Evolutionary conservation across 768 basidiomycete species (phyloP).

Genomic region (Calocera viscosa): DNA sequence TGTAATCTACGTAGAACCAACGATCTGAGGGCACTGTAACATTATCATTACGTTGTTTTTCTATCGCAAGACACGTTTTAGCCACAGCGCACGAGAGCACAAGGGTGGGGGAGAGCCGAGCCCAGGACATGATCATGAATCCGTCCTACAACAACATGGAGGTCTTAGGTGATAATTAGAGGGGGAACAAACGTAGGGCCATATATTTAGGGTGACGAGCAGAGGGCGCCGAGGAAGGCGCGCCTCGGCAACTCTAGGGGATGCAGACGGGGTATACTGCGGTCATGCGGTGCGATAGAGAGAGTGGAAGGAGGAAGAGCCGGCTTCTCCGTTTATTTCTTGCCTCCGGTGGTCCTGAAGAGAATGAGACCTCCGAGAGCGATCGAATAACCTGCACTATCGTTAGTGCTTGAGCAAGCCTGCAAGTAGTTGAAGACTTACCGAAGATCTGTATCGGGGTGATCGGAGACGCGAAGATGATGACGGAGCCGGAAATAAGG

Average conservation of each 20-base stretch:
- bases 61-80: neutral
- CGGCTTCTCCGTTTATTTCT: neutral
- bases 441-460: conserved; percentile 78
- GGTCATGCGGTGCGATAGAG: neutral
- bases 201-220: neutral
- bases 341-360: conserved; percentile 52
- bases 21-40: conserved; percentile 18
- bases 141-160: neutral
- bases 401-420: neutral
- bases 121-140: neutral
- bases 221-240: neutral
- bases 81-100: neutral
- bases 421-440: conserved; percentile 17
- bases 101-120: neutral
- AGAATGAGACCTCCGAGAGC: conserved; percentile 74
- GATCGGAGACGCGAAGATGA: conserved; percentile 69
- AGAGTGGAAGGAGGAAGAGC: neutral
- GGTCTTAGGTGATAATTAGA: neutral
- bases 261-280: neutral
- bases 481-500: conserved; percentile 79
- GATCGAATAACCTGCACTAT: conserved; percentile 62
- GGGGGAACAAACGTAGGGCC: neutral
- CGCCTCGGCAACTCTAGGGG: neutral
- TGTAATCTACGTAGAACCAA: conserved; percentile 5
- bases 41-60: conserved; percentile 1